Evolutionary conservation across 177 flowering plant genomes (phyloP), one percentile per base, ranked within the genome.

Genomic region (Vitis hybrid): DNA sequence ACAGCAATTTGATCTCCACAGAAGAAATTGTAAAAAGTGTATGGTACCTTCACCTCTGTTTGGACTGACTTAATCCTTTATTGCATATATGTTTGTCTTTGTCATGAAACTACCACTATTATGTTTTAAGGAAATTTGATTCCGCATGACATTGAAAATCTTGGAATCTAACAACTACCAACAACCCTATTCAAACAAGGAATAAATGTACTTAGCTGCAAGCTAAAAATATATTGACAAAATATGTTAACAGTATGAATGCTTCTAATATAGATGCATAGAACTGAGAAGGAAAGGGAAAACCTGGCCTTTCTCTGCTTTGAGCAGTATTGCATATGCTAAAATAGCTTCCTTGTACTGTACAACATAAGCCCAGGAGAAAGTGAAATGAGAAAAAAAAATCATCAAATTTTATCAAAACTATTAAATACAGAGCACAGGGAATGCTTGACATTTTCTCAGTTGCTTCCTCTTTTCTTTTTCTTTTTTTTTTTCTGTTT

Each of bases 301-400:
- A 55, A 86, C 98, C 97, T 91, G 83, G 72, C 62, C 66, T n/a
- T 74, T 76, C 16, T 76, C 82, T 61, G 74, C 78, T 79, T 81
- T 87, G 61, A 94, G 90, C 70, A 94, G 80, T 77, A 86, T 74
- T 5, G 87, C 92, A 81, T 92, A 92, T 0, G 92, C 88, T 76
- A 94, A 79, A 79, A 94, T 83, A 45, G 97, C 93, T 83, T 94
- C 98, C 82, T 94, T 94, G 86, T 84, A 94, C 98, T 94, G 93
- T 86, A 87, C 1, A 69, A 9, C 53, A 29, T 20, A 56, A 34
- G 52, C 34, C 61, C 55, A 64, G 52, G 50, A 59, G 39, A 71
- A 20, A 51, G 48, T 8, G 15, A 12, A 63, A 31, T 52, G 45
- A 6, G 15, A 48, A 50, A 10, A 31, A 26, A 62, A 68, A 63